A percentile compares a stretch with the other conserved stretches of the same genome.
These are phyloP conservation scores for Lineolata rhizophorae DNA, from an alignment of 495 filamentous ascomycete species.

Conservation along the genomic window DNA sequence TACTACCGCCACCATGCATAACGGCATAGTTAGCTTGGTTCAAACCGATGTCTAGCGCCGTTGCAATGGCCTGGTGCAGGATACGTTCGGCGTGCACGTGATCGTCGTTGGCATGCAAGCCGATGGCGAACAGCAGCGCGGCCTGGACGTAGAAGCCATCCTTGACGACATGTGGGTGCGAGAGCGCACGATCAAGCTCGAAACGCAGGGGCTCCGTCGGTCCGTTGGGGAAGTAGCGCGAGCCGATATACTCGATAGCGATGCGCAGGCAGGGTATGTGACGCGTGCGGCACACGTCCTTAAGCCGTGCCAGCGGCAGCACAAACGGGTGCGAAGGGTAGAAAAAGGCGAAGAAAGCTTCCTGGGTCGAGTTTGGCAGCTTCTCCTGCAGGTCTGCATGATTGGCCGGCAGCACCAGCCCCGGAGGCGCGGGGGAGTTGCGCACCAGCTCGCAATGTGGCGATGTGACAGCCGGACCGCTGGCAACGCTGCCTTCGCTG, in stretches of 20 bases:
- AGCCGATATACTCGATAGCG: constrained; percentile 50
- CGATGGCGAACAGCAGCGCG: constrained; percentile 52
- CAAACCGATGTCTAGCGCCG: constrained; percentile 56
- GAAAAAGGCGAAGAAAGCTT: constrained; percentile 22
- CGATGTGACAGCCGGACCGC: no score
- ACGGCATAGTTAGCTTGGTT: constrained; percentile 33
- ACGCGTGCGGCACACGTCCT: constrained; percentile 11
- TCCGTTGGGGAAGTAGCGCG: constrained; percentile 31
- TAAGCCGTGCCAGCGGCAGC: constrained; percentile 24
- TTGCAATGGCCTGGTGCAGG: constrained; percentile 39
- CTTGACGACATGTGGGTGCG: constrained; percentile 23
- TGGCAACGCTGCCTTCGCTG: no score
- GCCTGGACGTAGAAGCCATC: constrained; percentile 58
- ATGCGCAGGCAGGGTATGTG: constrained; percentile 25
- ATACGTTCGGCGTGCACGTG: constrained; percentile 42
- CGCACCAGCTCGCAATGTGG: no score
- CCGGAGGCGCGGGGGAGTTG: no score
- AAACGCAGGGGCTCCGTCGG: constrained; percentile 27
- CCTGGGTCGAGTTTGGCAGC: no score
- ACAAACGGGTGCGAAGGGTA: constrained; percentile 47
- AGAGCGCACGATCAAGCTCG: constrained; percentile 32
- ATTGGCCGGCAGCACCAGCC: no score
- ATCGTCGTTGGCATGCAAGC: constrained; percentile 53
- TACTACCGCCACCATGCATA: constrained; percentile 24
- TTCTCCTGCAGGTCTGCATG: no score